Conservation (phyloP, 192 early-diverging fungal species). For the Entophlyctis luteolus region DNA sequence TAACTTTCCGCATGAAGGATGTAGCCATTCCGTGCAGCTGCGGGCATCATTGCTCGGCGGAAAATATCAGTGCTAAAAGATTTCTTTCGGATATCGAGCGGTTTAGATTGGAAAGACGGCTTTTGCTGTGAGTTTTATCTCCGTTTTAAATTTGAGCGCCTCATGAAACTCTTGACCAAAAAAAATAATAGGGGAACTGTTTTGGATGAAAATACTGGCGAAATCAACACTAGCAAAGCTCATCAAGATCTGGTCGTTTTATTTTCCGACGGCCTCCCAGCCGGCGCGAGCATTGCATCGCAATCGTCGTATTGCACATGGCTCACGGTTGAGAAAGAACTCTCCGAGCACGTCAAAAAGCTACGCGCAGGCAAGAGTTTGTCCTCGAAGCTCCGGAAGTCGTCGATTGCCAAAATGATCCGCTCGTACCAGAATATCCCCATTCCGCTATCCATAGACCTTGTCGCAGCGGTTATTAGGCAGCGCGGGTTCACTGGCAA, state of each 20-base stretch:
- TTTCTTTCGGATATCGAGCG: slow-evolving; percentile 25
- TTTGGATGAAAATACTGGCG: slow-evolving; percentile 12
- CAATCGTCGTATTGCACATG: neutral
- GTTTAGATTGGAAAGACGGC: neutral
- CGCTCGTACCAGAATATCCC: slow-evolving; percentile 40
- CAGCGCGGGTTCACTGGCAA: slow-evolving; percentile 52
- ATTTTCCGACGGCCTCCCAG: slow-evolving; percentile 8
- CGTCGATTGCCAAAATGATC: slow-evolving; percentile 18
- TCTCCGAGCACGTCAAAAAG: neutral
- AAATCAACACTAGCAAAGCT: slow-evolving; percentile 11
- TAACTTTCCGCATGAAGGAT: slow-evolving; percentile 36
- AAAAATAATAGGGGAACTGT: neutral
- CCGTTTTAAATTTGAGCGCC: too few species aligned
- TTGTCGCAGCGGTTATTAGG: slow-evolving; percentile 46
- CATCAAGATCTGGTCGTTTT: slow-evolving; percentile 1
- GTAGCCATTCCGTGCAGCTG: slow-evolving; percentile 28
- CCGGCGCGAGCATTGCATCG: neutral
- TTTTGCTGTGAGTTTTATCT: neutral
- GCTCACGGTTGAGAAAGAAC: neutral
- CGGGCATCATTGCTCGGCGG: slow-evolving; percentile 8
- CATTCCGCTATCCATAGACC: slow-evolving; percentile 39
- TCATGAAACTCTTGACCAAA: too few species aligned
- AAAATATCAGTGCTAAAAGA: slow-evolving; percentile 23
- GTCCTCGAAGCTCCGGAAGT: slow-evolving; percentile 7
- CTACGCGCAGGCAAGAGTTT: neutral